Percentiles rank a stretch among this genome's conserved stretches.
These are phyloP conservation scores for Ceratocystiopsis brevicomis DNA, from an alignment of 2,329 filamentous ascomycete species.

Conservation along the genomic window DNA sequence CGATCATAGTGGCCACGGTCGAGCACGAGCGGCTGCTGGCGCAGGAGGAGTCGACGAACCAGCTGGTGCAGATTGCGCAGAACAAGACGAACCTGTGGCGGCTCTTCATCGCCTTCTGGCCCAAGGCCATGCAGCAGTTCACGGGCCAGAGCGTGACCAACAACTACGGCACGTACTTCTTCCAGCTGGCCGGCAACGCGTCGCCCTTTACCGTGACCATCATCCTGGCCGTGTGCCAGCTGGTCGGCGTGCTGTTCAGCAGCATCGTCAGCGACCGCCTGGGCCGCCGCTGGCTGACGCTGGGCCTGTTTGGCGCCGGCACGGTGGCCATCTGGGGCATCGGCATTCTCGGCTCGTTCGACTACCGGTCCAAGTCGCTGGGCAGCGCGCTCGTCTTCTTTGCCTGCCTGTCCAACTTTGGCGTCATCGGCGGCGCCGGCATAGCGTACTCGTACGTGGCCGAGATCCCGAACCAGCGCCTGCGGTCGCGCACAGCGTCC, in stretches of 20 bases:
- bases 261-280: background rate
- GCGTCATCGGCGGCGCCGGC: conserved; percentile 1
- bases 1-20: conserved; percentile 1
- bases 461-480: conserved; percentile 1
- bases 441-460: conserved; percentile 2
- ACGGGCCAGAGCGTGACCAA: conserved; percentile 1
- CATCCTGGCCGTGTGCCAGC: conserved; percentile 1
- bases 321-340: conserved; percentile 1
- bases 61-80: background rate
- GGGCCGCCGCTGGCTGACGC: conserved; percentile 1
- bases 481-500: background rate
- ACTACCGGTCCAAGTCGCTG: background rate
- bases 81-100: conserved; percentile 1
- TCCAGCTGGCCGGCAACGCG: conserved; percentile 1
- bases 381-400: conserved; percentile 1
- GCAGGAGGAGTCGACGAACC: background rate
- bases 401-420: conserved; percentile 3
- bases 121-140: conserved; percentile 2
- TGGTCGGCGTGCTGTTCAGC: background rate
- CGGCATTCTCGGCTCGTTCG: conserved; percentile 1
- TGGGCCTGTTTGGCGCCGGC: background rate
- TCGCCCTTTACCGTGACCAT: conserved; percentile 1
- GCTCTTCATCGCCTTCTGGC: conserved; percentile 2
- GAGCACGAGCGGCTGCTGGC: conserved; percentile 1
- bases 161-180: conserved; percentile 2